Evolutionary conservation across 1,284 basidiomycete species (phyloP).

Genomic region (Lignosus rhinocerotis): DNA sequence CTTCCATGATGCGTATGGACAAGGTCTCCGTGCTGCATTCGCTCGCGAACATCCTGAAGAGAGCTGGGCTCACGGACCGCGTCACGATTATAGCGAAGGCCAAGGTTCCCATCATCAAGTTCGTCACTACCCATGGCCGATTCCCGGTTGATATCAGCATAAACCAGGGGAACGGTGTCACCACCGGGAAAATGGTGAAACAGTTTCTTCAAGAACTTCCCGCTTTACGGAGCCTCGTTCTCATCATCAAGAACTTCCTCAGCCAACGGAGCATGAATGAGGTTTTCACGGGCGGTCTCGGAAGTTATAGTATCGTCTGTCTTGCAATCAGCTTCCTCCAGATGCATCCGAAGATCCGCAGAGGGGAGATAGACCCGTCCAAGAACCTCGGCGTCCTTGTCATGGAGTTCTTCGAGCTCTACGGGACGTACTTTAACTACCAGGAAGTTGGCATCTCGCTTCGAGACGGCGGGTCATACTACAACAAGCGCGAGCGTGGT

Average conservation of each 20-base stretch:
- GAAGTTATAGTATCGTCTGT: constrained; percentile 94
- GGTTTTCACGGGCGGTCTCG: constrained; percentile 93
- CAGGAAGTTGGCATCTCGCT: constrained; percentile 90
- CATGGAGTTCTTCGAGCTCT: constrained; percentile 96
- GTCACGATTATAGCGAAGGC: constrained; percentile 89
- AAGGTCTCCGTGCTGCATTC: constrained; percentile 60
- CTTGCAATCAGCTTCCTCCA: constrained; percentile 93
- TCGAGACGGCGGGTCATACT: constrained; percentile 83
- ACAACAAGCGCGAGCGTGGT: constrained; percentile 74
- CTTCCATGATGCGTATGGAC: constrained; percentile 62
- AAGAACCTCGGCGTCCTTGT: constrained; percentile 90
- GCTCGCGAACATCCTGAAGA: constrained; percentile 66
- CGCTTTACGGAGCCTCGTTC: constrained; percentile 78
- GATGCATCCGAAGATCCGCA: constrained; percentile 93
- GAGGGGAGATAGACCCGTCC: constrained; percentile 84
- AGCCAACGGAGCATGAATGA: constrained; percentile 94
- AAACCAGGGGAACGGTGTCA: constrained; percentile 85
- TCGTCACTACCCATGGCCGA: constrained; percentile 75
- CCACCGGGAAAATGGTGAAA: constrained; percentile 81
- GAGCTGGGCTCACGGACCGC: constrained; percentile 59
- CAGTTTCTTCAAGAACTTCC: constrained; percentile 76
- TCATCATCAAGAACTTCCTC: constrained; percentile 91
- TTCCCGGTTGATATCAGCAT: constrained; percentile 90
- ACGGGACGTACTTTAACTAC: constrained; percentile 92
- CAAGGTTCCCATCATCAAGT: constrained; percentile 94